Conservation (phyloP, 2,329 filamentous ascomycete genomes). For the Apiospora marii region DNA sequence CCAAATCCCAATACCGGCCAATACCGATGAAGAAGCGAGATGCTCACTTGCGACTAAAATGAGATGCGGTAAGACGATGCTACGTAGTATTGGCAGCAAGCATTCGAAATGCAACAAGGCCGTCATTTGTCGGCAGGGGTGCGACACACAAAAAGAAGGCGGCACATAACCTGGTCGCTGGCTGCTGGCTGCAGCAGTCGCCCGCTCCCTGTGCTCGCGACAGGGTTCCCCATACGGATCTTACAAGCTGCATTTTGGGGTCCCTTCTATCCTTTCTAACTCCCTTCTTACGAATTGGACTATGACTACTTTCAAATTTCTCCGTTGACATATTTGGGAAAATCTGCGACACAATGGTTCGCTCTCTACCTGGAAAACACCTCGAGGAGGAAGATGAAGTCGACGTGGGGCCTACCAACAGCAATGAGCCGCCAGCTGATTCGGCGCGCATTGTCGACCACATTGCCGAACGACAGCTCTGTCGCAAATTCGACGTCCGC, state of each 20-base stretch:
- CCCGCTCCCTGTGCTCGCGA: neutral
- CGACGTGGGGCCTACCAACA: neutral
- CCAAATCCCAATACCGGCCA: neutral
- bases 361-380: neutral
- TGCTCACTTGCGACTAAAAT: neutral
- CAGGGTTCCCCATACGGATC: slow-evolving; percentile 10
- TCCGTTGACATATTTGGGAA: neutral
- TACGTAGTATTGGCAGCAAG: slow-evolving; percentile 7
- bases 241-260: neutral
- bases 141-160: neutral
- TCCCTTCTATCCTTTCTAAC: neutral
- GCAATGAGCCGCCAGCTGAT: slow-evolving; percentile 29
- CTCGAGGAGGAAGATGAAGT: neutral
- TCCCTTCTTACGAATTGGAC: neutral
- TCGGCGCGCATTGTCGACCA: slow-evolving; percentile 45
- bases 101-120: neutral
- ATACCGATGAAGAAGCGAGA: neutral
- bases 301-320: neutral
- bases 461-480: slow-evolving; percentile 57
- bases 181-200: neutral
- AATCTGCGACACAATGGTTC: neutral
- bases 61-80: neutral
- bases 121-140: neutral
- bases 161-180: neutral
- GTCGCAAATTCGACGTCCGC: slow-evolving; percentile 63